Conservation (phyloP, 306 rosid species). For the Medicago arabica region DNA sequence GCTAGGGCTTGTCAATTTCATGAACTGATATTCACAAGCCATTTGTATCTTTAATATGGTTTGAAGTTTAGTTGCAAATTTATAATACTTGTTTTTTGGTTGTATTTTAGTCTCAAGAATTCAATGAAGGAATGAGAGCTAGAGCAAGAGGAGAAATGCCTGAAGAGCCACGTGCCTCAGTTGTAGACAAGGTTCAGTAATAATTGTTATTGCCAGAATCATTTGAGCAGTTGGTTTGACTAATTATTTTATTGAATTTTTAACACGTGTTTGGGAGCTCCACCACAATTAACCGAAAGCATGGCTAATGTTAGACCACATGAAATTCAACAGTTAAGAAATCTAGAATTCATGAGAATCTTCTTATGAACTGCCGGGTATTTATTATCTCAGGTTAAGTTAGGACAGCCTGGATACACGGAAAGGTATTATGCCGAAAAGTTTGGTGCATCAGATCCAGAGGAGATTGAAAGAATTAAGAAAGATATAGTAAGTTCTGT, state of each 20-base stretch:
- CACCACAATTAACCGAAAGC: conserved; percentile 2
- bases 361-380: conserved; percentile 3
- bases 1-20: conserved; percentile 51
- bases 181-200: conserved; percentile 71
- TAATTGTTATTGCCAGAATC: conserved; percentile 23
- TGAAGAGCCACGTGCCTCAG: conserved; percentile 58
- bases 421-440: conserved; percentile 94
- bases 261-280: conserved; percentile 12
- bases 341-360: conserved; percentile 23
- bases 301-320: conserved; percentile 11
- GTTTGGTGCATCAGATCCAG: conserved; percentile 62
- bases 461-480: conserved; percentile 68
- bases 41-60: conserved; percentile 30
- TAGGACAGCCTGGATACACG: conserved; percentile 96
- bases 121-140: conserved; percentile 76
- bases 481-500: conserved; percentile 60
- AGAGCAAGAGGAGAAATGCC: conserved; percentile 76
- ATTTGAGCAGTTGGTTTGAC: conserved; percentile 17
- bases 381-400: conserved; percentile 68
- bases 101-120: conserved; percentile 65
- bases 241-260: conserved; percentile 18
- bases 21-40: conserved; percentile 33
- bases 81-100: conserved; percentile 41
- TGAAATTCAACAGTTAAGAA: conserved; percentile 23
- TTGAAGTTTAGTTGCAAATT: conserved; percentile 30